phyloP scores from a whole-genome alignment of 768 basidiomycete genomes.

The Chalciporus piperatus region DNA sequence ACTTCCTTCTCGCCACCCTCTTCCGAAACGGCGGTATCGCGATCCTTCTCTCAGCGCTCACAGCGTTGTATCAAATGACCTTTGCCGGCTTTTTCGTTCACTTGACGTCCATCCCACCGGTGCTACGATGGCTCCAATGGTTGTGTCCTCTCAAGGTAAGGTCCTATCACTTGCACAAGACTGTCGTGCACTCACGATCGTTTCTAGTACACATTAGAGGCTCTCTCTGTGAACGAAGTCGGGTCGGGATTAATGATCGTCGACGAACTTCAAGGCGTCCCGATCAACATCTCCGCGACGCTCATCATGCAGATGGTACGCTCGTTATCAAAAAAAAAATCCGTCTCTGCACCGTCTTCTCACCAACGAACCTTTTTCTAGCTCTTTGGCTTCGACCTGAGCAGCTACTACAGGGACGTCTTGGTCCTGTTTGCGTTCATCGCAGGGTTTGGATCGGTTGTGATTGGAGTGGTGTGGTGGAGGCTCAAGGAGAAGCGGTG shows the following conservation, averaged over 20 bases:
- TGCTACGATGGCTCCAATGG: constrained; percentile 93
- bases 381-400: constrained; percentile 83
- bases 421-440: constrained; percentile 85
- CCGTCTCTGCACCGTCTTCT: too few relatives aligned
- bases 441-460: constrained; percentile 67
- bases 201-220: constrained; percentile 64
- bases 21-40: constrained; percentile 89
- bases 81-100: constrained; percentile 94
- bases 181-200: not conserved
- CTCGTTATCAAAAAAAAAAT: not conserved
- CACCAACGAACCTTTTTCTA: constrained; percentile 22
- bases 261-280: constrained; percentile 78
- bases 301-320: constrained; percentile 84
- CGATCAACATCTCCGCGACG: constrained; percentile 72
- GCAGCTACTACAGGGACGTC: constrained; percentile 88
- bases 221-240: constrained; percentile 89
- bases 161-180: not conserved
- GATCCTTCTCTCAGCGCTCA: constrained; percentile 79
- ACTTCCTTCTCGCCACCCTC: constrained; percentile 83
- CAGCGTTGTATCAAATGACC: constrained; percentile 80
- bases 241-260: constrained; percentile 81
- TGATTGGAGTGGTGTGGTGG: constrained; percentile 78
- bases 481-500: constrained; percentile 74
- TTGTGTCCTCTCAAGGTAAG: constrained; percentile 69
- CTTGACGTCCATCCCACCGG: constrained; percentile 78